Percentiles rank a stretch among this genome's conserved stretches.
phyloP scores from a whole-genome alignment of 2,329 filamentous ascomycete species.

The Alternaria consortialis region DNA sequence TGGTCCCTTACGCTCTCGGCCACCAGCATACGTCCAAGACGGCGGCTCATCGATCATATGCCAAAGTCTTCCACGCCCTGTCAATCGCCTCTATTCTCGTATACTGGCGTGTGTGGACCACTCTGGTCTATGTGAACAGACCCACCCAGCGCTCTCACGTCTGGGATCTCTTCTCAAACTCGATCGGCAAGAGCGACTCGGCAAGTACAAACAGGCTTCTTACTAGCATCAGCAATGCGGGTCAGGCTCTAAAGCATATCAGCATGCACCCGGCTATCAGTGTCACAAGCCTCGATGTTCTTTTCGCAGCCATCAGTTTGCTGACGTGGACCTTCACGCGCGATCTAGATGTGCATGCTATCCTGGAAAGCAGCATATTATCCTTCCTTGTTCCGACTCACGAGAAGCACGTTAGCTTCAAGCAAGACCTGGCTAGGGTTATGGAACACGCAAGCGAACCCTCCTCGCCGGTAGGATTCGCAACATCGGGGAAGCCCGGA shows the following conservation, averaged over 20 bases:
- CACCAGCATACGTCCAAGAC: slow-evolving; percentile 54
- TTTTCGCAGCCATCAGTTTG: slow-evolving; percentile 64
- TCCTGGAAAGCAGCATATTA: slow-evolving; percentile 54
- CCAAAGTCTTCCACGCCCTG: slow-evolving; percentile 59
- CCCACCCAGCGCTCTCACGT: slow-evolving; percentile 56
- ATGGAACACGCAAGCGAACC: slow-evolving; percentile 18
- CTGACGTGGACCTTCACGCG: slow-evolving; percentile 67
- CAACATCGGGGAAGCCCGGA: slow-evolving; percentile 40
- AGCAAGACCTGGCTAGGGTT: slow-evolving; percentile 20
- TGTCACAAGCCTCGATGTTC: slow-evolving; percentile 66
- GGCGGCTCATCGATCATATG: slow-evolving; percentile 54
- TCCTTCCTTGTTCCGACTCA: slow-evolving; percentile 36
- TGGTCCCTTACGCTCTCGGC: slow-evolving; percentile 62
- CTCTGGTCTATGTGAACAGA: slow-evolving; percentile 58
- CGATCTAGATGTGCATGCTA: slow-evolving; percentile 60
- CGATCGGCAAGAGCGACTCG: slow-evolving; percentile 59
- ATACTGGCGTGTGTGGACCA: slow-evolving; percentile 57
- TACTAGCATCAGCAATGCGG: slow-evolving; percentile 33
- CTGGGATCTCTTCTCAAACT: slow-evolving; percentile 46
- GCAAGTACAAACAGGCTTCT: slow-evolving; percentile 36
- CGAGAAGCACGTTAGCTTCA: slow-evolving; percentile 41
- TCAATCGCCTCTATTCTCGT: slow-evolving; percentile 57
- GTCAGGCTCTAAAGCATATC: slow-evolving; percentile 58
- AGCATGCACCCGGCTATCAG: slow-evolving; percentile 67
- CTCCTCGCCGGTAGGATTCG: slow-evolving; percentile 13